Percentiles rank a stretch among this genome's conserved stretches.
phyloP scores from a whole-genome alignment of 192 early-diverging fungal genomes.

The Gigaspora rosea region DNA sequence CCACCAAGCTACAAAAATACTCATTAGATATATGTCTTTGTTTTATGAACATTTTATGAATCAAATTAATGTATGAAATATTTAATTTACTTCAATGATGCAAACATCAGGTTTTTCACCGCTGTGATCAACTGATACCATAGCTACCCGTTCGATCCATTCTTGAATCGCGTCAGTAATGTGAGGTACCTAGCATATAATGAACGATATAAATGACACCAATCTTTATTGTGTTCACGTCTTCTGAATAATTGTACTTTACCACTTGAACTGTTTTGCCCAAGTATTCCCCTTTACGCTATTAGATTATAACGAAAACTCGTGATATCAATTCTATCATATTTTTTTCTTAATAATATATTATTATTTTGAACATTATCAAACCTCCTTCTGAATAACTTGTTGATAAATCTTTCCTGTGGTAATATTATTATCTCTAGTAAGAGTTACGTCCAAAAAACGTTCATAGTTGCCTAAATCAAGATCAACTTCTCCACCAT shows the following conservation, averaged over 20 bases:
- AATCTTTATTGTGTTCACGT: too few species aligned
- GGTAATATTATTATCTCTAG: conserved; percentile 98
- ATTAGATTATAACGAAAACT: too few species aligned
- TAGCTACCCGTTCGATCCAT: conserved; percentile 96
- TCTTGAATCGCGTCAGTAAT: conserved; percentile 97
- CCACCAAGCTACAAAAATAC: conserved; percentile 67
- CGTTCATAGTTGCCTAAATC: conserved; percentile 99
- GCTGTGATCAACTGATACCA: conserved; percentile 80
- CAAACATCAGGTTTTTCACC: conserved; percentile 91
- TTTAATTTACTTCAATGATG: conserved; percentile 76
- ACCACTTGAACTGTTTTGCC: conserved; percentile 99
- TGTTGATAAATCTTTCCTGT: conserved; percentile 97
- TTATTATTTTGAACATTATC: too few species aligned
- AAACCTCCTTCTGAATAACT: conserved; percentile 85
- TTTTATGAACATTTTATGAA: not conserved
- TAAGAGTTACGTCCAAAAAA: conserved; percentile 91
- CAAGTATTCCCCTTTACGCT: conserved; percentile 92
- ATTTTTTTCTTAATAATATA: too few species aligned
- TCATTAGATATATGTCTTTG: too few species aligned
- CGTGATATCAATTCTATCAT: too few species aligned
- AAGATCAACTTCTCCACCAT: conserved; percentile 98
- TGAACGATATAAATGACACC: too few species aligned
- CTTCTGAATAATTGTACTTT: not conserved
- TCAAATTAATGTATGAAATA: not conserved
- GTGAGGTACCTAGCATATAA: conserved; percentile 73